Percentiles rank a stretch among this genome's conserved stretches.
Conservation (phyloP, 805 yeast species). For the Candida nanaspora region DNA sequence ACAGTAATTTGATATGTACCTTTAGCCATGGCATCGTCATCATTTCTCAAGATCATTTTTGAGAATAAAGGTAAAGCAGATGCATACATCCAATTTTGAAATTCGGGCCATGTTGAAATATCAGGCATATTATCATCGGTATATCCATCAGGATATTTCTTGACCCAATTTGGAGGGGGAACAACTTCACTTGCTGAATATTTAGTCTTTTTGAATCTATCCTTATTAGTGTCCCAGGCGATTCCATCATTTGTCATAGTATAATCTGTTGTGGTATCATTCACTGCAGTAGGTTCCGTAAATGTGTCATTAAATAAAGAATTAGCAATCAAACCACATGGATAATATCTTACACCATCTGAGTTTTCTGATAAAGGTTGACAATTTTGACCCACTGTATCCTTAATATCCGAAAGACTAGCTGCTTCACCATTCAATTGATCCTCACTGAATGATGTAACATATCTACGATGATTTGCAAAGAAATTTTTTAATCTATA, state of each 20-base stretch:
- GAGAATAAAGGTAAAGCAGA: slow-evolving; percentile 66
- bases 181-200: slow-evolving; percentile 55
- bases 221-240: slow-evolving; percentile 65
- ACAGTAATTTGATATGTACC: slow-evolving; percentile 61
- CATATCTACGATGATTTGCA: slow-evolving; percentile 93
- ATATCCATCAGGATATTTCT: slow-evolving; percentile 66
- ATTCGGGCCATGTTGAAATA: slow-evolving; percentile 53
- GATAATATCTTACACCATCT: slow-evolving; percentile 53
- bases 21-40: slow-evolving; percentile 40
- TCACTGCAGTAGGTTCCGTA: slow-evolving; percentile 37
- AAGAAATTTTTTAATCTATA: slow-evolving; percentile 81
- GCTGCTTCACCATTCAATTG: slow-evolving; percentile 78
- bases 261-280: slow-evolving; percentile 34
- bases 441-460: slow-evolving; percentile 71
- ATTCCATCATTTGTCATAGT: slow-evolving; percentile 47
- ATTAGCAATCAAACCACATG: slow-evolving; percentile 82
- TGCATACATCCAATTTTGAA: slow-evolving; percentile 85
- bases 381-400: slow-evolving; percentile 51
- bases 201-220: slow-evolving; percentile 55
- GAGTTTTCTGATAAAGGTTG: slow-evolving; percentile 48
- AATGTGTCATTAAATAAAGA: slow-evolving; percentile 75
- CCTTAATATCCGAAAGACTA: slow-evolving; percentile 40
- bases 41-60: slow-evolving; percentile 60
- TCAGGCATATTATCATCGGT: slow-evolving; percentile 65
- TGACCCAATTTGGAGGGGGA: slow-evolving; percentile 82